Conservation (phyloP, 2,329 filamentous ascomycete species). For the Penicillium sp. region DNA sequence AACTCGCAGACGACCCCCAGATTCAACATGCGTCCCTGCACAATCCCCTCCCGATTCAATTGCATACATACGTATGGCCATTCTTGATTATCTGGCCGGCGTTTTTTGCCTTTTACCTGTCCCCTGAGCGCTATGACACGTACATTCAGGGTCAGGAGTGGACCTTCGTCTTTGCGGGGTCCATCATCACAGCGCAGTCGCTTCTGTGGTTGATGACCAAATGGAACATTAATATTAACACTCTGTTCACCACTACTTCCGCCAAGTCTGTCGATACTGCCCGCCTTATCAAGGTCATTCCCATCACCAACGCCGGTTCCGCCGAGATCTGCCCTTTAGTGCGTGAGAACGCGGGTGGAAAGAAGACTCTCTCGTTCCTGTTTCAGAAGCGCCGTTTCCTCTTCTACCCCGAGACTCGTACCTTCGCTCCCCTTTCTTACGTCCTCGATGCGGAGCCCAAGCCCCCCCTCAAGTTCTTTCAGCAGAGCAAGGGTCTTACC, state of each 20-base stretch:
- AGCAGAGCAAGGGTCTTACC: slow-evolving; percentile 72
- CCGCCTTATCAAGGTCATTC: slow-evolving; percentile 86
- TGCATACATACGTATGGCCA: slow-evolving; percentile 90
- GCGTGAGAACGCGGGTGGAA: slow-evolving; percentile 71
- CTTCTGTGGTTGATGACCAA: slow-evolving; percentile 94
- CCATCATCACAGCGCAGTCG: slow-evolving; percentile 83
- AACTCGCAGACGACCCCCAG: slow-evolving; percentile 87
- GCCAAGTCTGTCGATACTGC: slow-evolving; percentile 71
- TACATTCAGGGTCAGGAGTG: slow-evolving; percentile 94
- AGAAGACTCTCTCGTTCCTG: slow-evolving; percentile 78
- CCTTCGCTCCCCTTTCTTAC: slow-evolving; percentile 81
- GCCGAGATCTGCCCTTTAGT: slow-evolving; percentile 82
- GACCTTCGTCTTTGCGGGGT: slow-evolving; percentile 92
- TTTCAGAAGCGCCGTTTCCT: slow-evolving; percentile 98
- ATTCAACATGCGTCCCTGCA: slow-evolving; percentile 85
- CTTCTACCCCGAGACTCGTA: slow-evolving; percentile 67
- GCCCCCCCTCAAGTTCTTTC: slow-evolving; percentile 73
- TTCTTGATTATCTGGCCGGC: slow-evolving; percentile 88
- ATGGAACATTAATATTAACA: slow-evolving; percentile 89
- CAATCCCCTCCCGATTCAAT: slow-evolving; percentile 74
- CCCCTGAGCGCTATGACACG: slow-evolving; percentile 77
- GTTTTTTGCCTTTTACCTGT: slow-evolving; percentile 85
- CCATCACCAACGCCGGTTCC: slow-evolving; percentile 81
- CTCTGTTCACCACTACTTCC: slow-evolving; percentile 73
- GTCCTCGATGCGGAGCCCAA: slow-evolving; percentile 82